Conservation (phyloP, 139 green algal species). For the Chlorella sp. region DNA sequence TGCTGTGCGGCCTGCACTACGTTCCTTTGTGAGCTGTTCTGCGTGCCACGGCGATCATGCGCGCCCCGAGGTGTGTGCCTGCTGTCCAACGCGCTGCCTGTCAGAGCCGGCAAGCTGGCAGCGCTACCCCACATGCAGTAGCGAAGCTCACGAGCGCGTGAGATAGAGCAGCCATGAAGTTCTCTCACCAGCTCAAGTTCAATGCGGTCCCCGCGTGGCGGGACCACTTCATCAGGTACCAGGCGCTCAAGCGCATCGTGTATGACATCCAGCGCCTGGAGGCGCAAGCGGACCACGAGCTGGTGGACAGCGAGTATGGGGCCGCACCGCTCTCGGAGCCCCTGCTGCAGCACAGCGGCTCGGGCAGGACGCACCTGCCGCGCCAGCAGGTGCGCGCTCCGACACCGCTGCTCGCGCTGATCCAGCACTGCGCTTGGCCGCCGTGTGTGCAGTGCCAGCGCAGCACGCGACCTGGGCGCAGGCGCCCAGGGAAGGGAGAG, state of each 20-base stretch:
- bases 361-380: background rate
- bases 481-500: too few relatives aligned
- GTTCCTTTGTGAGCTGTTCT: too few relatives aligned
- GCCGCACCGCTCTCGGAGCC: background rate
- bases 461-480: too few relatives aligned
- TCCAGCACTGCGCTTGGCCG: too few relatives aligned
- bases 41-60: too few relatives aligned
- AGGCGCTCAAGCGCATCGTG: conserved; percentile 57
- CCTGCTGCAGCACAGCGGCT: background rate
- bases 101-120: too few relatives aligned
- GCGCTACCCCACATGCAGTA: too few relatives aligned
- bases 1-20: too few relatives aligned
- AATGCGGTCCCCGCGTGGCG: conserved; percentile 57
- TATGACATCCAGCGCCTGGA: conserved; percentile 33
- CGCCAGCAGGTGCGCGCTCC: background rate
- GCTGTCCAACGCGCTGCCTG: too few relatives aligned
- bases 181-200: conserved; percentile 55
- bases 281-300: background rate
- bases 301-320: background rate
- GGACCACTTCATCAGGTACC: conserved; percentile 61
- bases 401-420: background rate
- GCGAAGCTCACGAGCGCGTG: too few relatives aligned
- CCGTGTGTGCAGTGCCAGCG: too few relatives aligned
- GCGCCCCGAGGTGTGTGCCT: too few relatives aligned
- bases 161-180: conserved; percentile 51